Conservation (phyloP, 306 rosid species). For the Alnus glutinosa region DNA sequence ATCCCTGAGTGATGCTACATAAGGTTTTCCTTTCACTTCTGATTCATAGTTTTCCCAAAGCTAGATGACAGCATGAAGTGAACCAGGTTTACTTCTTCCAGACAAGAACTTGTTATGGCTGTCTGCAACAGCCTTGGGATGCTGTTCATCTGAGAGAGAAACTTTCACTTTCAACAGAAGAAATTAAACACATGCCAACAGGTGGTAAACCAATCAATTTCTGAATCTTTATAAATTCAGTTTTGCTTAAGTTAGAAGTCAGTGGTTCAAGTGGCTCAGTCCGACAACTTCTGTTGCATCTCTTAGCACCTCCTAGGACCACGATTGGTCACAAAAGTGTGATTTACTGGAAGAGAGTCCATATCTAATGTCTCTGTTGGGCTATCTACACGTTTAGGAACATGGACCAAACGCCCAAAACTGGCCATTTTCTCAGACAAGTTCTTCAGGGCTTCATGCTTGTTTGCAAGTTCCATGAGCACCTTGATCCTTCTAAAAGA, state of each 20-base stretch:
- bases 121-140: no score
- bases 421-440: conserved; percentile 67
- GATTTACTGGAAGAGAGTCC: conserved; percentile 16
- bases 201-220: neutral
- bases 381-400: conserved; percentile 29
- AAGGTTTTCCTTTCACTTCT: neutral
- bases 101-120: neutral
- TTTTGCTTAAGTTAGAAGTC: neutral
- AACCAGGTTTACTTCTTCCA: no score
- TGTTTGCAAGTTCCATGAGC: conserved; percentile 83
- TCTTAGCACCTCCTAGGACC: conserved; percentile 20
- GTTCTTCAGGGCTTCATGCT: conserved; percentile 57
- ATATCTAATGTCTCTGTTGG: conserved; percentile 13
- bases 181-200: no score
- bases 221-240: neutral
- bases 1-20: neutral
- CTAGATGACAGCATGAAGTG: no score
- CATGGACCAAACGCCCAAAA: conserved; percentile 41
- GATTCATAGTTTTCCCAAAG: neutral
- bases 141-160: no score
- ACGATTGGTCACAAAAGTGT: conserved; percentile 14
- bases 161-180: no score
- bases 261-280: neutral
- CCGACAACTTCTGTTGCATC: neutral
- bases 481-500: conserved; percentile 83